These are phyloP conservation scores for Trichoderma arundinaceum DNA, from an alignment of 2,329 filamentous ascomycete genomes.

Conservation along the genomic window DNA sequence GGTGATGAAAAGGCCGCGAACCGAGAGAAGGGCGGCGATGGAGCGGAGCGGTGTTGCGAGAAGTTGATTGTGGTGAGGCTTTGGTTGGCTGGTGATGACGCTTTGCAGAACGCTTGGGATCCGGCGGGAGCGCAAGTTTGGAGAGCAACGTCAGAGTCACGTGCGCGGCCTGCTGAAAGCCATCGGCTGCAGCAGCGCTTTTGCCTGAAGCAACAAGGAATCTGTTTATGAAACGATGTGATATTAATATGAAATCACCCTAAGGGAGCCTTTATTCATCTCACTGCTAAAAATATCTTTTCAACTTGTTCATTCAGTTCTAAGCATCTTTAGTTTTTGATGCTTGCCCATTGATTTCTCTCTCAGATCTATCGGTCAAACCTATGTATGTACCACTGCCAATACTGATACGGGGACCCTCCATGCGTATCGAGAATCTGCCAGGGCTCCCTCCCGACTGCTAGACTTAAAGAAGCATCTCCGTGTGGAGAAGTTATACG, in stretches of 20 bases:
- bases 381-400: not conserved
- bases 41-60: not conserved
- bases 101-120: slow-evolving; percentile 18
- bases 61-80: slow-evolving; percentile 21
- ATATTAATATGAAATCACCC: too few relatives aligned
- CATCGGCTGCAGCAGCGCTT: too few relatives aligned
- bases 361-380: too few relatives aligned
- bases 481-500: slow-evolving; percentile 10
- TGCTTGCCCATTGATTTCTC: too few relatives aligned
- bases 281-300: too few relatives aligned
- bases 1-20: not conserved
- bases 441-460: not conserved
- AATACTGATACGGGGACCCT: not conserved
- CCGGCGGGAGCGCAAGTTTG: slow-evolving; percentile 25
- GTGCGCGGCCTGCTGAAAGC: slow-evolving; percentile 4
- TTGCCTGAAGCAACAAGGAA: too few relatives aligned
- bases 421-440: slow-evolving; percentile 1
- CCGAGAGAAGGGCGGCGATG: slow-evolving; percentile 7
- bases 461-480: slow-evolving; percentile 21
- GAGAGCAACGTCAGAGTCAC: slow-evolving; percentile 31
- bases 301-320: too few relatives aligned
- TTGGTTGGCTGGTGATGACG: not conserved
- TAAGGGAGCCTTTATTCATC: too few relatives aligned
- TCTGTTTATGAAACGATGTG: too few relatives aligned
- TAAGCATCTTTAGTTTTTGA: too few relatives aligned